Evolutionary conservation across 495 filamentous ascomycete genomes (phyloP).

Genomic region (Bombardia bombarda): DNA sequence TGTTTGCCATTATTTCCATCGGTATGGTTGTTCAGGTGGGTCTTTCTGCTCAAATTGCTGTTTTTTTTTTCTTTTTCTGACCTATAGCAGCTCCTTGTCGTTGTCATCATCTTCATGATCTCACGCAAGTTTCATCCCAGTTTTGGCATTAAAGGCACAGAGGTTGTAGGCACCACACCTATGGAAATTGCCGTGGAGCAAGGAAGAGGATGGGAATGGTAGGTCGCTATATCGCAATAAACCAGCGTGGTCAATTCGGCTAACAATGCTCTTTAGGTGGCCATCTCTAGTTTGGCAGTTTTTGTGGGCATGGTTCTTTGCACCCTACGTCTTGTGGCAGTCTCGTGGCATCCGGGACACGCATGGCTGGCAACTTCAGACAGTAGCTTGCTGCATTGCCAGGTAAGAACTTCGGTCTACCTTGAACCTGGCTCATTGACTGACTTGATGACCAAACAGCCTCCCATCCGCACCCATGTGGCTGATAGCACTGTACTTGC

Average conservation of each 20-base stretch:
- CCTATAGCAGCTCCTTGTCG: slow-evolving; percentile 43
- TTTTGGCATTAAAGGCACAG: slow-evolving; percentile 34
- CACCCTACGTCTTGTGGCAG: slow-evolving; percentile 34
- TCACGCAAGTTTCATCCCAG: slow-evolving; percentile 55
- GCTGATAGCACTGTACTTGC: slow-evolving; percentile 53
- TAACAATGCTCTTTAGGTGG: slow-evolving; percentile 34
- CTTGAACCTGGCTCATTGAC: not conserved
- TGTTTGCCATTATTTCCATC: slow-evolving; percentile 39
- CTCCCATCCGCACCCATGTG: slow-evolving; percentile 60
- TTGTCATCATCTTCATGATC: slow-evolving; percentile 53
- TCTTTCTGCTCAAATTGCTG: not conserved
- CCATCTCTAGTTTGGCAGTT: slow-evolving; percentile 57
- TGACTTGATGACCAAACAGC: slow-evolving; percentile 22
- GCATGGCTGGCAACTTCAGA: slow-evolving; percentile 61
- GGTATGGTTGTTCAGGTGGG: slow-evolving; percentile 47
- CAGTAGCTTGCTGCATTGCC: slow-evolving; percentile 49
- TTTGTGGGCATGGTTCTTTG: slow-evolving; percentile 53
- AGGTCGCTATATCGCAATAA: too few species aligned
- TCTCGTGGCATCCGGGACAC: slow-evolving; percentile 50
- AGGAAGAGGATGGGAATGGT: slow-evolving; percentile 56
- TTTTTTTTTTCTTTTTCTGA: slow-evolving; percentile 3
- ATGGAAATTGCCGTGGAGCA: slow-evolving; percentile 37
- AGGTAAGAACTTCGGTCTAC: slow-evolving; percentile 26
- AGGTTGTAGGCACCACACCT: slow-evolving; percentile 35
- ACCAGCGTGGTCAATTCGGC: not conserved